Evolutionary conservation across 2,329 filamentous ascomycete genomes (phyloP).

Genomic region (Neophaeococcomyces aloes): DNA sequence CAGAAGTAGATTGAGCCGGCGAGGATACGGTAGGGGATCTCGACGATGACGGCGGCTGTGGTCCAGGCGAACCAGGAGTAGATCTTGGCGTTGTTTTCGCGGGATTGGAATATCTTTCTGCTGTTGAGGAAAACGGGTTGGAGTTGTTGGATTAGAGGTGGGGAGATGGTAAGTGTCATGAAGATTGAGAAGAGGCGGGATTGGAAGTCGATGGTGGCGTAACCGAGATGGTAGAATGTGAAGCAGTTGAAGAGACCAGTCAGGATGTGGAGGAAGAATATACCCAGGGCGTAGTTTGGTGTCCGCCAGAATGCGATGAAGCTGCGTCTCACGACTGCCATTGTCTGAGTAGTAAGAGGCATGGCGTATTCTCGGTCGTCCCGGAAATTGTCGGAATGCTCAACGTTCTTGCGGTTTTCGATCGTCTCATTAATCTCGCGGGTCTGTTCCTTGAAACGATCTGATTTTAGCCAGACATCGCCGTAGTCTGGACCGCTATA

Average conservation of each 20-base stretch:
- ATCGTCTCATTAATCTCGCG: constrained; percentile 46
- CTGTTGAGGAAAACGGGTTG: constrained; percentile 61
- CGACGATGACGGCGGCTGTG: constrained; percentile 54
- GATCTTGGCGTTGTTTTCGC: constrained; percentile 68
- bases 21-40: constrained; percentile 59
- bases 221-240: constrained; percentile 55
- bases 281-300: constrained; percentile 51
- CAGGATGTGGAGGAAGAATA: constrained; percentile 51
- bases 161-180: constrained; percentile 64
- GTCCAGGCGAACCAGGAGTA: constrained; percentile 67
- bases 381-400: constrained; percentile 31
- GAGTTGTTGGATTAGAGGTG: constrained; percentile 65
- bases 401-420: constrained; percentile 32
- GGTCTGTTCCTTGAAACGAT: constrained; percentile 37
- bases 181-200: constrained; percentile 66
- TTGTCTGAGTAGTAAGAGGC: constrained; percentile 45
- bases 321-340: constrained; percentile 45
- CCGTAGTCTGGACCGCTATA: constrained; percentile 53
- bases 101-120: constrained; percentile 56
- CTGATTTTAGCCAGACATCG: constrained; percentile 48
- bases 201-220: constrained; percentile 53
- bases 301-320: constrained; percentile 57
- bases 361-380: constrained; percentile 55
- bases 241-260: constrained; percentile 60
- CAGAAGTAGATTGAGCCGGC: constrained; percentile 55